phyloP scores from a whole-genome alignment of 75 land plant species.

The Ceratopteris richardii region DNA sequence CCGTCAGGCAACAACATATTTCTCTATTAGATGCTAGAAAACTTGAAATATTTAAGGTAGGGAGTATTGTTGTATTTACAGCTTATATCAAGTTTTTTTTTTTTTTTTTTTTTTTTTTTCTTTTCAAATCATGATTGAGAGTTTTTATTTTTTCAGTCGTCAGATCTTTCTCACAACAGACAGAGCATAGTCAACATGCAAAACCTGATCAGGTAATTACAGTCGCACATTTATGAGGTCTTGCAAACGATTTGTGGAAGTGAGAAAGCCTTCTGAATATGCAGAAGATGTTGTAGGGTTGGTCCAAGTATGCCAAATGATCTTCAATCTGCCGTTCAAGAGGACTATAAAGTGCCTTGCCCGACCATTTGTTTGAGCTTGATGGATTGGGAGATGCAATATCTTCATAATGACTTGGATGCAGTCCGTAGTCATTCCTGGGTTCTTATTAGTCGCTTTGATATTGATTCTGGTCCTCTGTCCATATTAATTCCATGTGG shows the following conservation, averaged over 20 bases:
- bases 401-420: conserved; percentile 21
- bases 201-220: conserved; percentile 20
- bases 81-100: background rate
- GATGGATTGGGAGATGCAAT: conserved; percentile 42
- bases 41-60: conserved; percentile 20
- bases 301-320: conserved; percentile 22
- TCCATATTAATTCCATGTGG: conserved; percentile 50
- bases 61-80: background rate
- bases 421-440: conserved; percentile 34
- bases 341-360: conserved; percentile 33
- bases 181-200: conserved; percentile 17
- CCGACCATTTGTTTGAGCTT: conserved; percentile 64
- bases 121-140: background rate
- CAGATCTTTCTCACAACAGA: background rate
- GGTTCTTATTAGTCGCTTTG: conserved; percentile 58
- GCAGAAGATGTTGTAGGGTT: conserved; percentile 19
- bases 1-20: conserved; percentile 37
- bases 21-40: conserved; percentile 22
- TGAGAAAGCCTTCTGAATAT: too few relatives aligned
- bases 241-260: too few relatives aligned
- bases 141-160: background rate
- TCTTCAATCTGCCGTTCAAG: conserved; percentile 23
- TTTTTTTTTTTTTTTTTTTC: too few relatives aligned
- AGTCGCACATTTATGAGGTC: background rate
- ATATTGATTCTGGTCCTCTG: conserved; percentile 32